These are phyloP conservation scores for Protomyces arabidopsidicola DNA, from an alignment of 1,139 yeast genomes.

Conservation along the genomic window DNA sequence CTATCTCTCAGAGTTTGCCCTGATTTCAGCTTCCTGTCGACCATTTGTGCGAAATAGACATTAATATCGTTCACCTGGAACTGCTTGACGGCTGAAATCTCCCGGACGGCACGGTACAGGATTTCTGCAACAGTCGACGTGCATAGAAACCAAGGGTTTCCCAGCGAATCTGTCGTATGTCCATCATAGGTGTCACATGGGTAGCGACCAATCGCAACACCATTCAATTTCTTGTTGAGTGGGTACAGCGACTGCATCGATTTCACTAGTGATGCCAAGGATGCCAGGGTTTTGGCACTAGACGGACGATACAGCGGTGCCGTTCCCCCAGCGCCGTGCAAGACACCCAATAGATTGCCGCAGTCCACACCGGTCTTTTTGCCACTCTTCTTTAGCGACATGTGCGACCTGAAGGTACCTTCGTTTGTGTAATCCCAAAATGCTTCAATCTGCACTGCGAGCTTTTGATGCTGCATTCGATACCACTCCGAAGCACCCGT, in stretches of 20 bases:
- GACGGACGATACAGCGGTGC: slow-evolving; percentile 37
- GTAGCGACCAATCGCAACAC: slow-evolving; percentile 82
- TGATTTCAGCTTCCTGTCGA: not conserved
- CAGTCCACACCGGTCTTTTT: slow-evolving; percentile 70
- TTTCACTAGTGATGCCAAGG: slow-evolving; percentile 46
- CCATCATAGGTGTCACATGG: slow-evolving; percentile 83
- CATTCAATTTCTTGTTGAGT: slow-evolving; percentile 53
- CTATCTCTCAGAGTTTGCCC: slow-evolving; percentile 26
- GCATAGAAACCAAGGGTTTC: slow-evolving; percentile 93
- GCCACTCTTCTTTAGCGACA: slow-evolving; percentile 45
- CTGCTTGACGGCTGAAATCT: not conserved
- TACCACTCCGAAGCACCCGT: slow-evolving; percentile 39
- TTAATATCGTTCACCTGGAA: slow-evolving; percentile 3
- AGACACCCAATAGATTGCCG: slow-evolving; percentile 66
- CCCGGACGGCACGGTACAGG: slow-evolving; percentile 37
- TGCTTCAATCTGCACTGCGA: slow-evolving; percentile 43
- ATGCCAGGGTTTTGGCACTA: slow-evolving; percentile 37
- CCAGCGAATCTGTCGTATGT: slow-evolving; percentile 55
- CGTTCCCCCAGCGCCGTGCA: slow-evolving; percentile 37
- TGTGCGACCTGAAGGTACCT: slow-evolving; percentile 62
- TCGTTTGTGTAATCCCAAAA: slow-evolving; percentile 42
- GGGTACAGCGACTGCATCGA: slow-evolving; percentile 75
- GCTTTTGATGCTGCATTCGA: slow-evolving; percentile 36
- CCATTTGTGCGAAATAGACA: slow-evolving; percentile 30
- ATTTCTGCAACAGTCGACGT: slow-evolving; percentile 75